A percentile compares a stretch with the other conserved stretches of the same genome.
Evolutionary conservation across 2,329 filamentous ascomycete genomes (phyloP).

Genomic region (Neoarthrinium moseri): DNA sequence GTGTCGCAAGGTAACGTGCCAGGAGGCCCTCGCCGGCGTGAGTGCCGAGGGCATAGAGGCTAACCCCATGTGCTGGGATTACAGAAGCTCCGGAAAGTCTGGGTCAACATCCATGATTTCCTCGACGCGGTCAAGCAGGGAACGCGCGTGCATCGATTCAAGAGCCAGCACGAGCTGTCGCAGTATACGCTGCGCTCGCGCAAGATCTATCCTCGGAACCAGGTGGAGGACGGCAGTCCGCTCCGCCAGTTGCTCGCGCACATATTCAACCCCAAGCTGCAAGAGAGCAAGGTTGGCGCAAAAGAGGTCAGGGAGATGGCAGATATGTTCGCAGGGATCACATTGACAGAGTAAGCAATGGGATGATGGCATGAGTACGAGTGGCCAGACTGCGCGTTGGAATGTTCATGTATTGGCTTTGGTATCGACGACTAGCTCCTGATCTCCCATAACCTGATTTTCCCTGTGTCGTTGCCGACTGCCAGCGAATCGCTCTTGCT

Average conservation of each 20-base stretch:
- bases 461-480: conserved; percentile 85
- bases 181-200: conserved; percentile 32
- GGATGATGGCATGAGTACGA: too few species aligned
- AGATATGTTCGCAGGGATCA: conserved; percentile 5
- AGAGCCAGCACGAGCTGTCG: conserved; percentile 28
- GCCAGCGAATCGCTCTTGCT: conserved; percentile 69
- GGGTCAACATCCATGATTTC: conserved; percentile 51
- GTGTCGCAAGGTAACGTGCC: conserved; percentile 39
- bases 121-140: conserved; percentile 31
- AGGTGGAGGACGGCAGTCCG: conserved; percentile 38
- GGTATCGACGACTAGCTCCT: conserved; percentile 60
- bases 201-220: conserved; percentile 44
- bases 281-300: conserved; percentile 1
- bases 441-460: conserved; percentile 90
- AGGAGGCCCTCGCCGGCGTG: neutral
- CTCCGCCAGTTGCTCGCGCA: conserved; percentile 34
- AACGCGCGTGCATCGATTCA: conserved; percentile 29
- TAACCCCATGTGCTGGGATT: too few species aligned
- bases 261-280: conserved; percentile 18
- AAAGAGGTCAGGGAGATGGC: neutral
- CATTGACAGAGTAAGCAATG: too few species aligned
- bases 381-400: too few species aligned
- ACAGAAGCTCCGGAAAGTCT: conserved; percentile 22
- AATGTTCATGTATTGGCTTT: too few species aligned
- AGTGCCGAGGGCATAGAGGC: too few species aligned